Evolutionary conservation across 768 basidiomycete genomes (phyloP).

Genomic region (Lactarius tabidus): DNA sequence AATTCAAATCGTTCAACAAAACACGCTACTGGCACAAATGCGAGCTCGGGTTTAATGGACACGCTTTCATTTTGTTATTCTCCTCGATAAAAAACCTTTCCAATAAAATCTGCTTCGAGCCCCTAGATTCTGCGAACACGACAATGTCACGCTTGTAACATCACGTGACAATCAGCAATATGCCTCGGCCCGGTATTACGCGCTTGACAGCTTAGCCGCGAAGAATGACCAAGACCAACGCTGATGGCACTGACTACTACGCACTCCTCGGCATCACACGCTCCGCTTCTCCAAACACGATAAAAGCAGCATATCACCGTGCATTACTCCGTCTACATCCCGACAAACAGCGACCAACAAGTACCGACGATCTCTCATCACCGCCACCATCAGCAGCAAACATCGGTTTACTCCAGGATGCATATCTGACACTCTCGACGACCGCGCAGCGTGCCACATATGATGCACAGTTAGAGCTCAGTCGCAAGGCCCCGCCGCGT

Average conservation of each 20-base stretch:
- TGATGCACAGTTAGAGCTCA: conserved; percentile 36
- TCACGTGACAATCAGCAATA: too few species aligned
- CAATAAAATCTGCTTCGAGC: too few species aligned
- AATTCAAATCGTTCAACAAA: too few species aligned
- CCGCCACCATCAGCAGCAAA: conserved; percentile 23
- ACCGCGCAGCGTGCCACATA: conserved; percentile 47
- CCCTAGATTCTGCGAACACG: too few species aligned
- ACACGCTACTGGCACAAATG: too few species aligned
- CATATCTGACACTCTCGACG: conserved; percentile 59
- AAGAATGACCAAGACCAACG: conserved; percentile 3
- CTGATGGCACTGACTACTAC: conserved; percentile 48
- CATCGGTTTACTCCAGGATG: conserved; percentile 60
- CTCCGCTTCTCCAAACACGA: conserved; percentile 47
- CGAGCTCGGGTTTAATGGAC: too few species aligned
- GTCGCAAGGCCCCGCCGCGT: conserved; percentile 43
- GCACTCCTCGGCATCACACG: conserved; percentile 48
- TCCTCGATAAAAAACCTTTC: too few species aligned
- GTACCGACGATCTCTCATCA: conserved; percentile 2
- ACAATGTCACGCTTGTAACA: too few species aligned
- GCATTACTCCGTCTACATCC: conserved; percentile 64
- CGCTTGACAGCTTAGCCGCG: conserved; percentile 43
- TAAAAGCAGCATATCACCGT: conserved; percentile 70
- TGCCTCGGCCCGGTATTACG: too few species aligned
- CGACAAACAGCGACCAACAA: conserved; percentile 40
- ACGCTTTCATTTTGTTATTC: too few species aligned